Conservation (phyloP, 352 stramenopile genomes). For the Phytopythium chamaehyphon region DNA sequence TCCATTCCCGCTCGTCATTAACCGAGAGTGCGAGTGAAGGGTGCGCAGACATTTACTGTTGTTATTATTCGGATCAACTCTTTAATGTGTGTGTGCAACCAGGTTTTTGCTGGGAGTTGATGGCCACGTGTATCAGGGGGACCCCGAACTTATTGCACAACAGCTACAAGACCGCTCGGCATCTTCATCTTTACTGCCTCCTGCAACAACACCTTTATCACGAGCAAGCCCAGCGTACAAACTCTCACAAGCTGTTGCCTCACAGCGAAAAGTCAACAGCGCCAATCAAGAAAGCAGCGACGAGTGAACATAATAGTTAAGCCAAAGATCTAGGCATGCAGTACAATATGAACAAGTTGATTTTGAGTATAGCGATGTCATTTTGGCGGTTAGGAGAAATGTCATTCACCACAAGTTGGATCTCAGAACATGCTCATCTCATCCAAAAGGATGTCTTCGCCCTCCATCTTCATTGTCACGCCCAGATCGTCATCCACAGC, state of each 20-base stretch:
- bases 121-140: slow-evolving; percentile 78
- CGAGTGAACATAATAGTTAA: background rate
- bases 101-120: slow-evolving; percentile 81
- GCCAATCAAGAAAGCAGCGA: background rate
- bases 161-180: slow-evolving; percentile 42
- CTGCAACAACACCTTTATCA: slow-evolving; percentile 9
- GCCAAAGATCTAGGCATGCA: too few species aligned
- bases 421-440: slow-evolving; percentile 81
- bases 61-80: too few species aligned
- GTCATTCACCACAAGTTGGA: slow-evolving; percentile 5
- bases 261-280: background rate
- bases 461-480: slow-evolving; percentile 79
- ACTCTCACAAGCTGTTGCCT: slow-evolving; percentile 33
- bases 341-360: background rate
- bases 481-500: slow-evolving; percentile 69
- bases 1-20: slow-evolving; percentile 8
- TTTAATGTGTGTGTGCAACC: background rate
- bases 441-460: slow-evolving; percentile 78
- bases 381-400: slow-evolving; percentile 11
- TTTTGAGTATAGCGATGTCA: slow-evolving; percentile 1
- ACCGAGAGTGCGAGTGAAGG: slow-evolving; percentile 66
- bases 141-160: slow-evolving; percentile 49
- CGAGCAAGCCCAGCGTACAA: slow-evolving; percentile 36
- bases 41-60: slow-evolving; percentile 15
- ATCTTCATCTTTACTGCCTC: slow-evolving; percentile 2